Base-by-base conservation (phyloP, 1,284 basidiomycete genomes). In the Puccinia hordei region DNA sequence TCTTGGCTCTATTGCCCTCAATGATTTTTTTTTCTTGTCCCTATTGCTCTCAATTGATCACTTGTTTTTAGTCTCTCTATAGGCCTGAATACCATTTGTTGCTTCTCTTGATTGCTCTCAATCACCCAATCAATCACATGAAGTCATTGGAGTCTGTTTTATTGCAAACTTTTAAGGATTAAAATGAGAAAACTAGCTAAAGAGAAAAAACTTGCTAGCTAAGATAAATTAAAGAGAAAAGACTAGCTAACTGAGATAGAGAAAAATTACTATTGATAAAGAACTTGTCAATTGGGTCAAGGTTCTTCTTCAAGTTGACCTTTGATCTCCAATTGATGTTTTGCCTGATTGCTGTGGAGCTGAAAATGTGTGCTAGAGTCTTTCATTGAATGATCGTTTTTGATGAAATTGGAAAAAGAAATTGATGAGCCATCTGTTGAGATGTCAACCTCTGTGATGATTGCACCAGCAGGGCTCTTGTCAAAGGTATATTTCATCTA, bases 251-350 rank as follows among this genome's bases (percentile, higher is more conserved):
- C n/a, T n/a, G n/a, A n/a, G n/a, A n/a, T n/a, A n/a, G n/a, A n/a
- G n/a, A n/a, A n/a, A n/a, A n/a, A n/a, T n/a, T n/a, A n/a, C n/a
- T n/a, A n/a, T n/a, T n/a, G n/a, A n/a, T n/a, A n/a, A n/a, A n/a
- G n/a, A n/a, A n/a, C n/a, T n/a, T n/a, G 19, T 35, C 33, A 35
- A 17, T 27, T 5, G 3, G 2, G 35, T 35, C 19, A 61, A 12
- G 9, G 9, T 35, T 15, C 51, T 19, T 53, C 51, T 35, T 61
- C n/a, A 33, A 17, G 35, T 53, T 17, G 24, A 24, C n/a, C 59
- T 61, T 24, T 61, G 24, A 61, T 12, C 15, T 33, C 59, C 59
- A 27, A 65, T 24, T n/a, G 61, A 65, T 65, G 61, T 24, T 44
- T 65, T 1, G 41, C 41, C 35, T 22, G 17, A 65, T 65, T 38